A percentile compares a stretch with the other conserved stretches of the same genome.
Evolutionary conservation across 768 basidiomycete genomes (phyloP).

Genomic region (Leccinum fibrillosum): DNA sequence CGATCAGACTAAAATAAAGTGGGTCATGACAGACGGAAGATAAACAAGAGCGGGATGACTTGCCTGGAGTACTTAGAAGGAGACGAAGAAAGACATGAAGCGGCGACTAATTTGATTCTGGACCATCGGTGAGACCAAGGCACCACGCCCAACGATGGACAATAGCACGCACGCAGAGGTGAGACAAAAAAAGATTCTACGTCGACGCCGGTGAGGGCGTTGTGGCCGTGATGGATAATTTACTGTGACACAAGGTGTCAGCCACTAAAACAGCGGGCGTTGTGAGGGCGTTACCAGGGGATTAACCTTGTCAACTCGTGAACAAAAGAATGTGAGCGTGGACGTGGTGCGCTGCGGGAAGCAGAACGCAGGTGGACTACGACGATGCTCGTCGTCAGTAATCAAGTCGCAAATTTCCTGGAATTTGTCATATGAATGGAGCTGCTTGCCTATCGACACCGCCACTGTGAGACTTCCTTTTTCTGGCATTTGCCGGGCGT

Average conservation of each 20-base stretch:
- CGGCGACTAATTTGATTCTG: conserved; percentile 10
- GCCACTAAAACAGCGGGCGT: neutral
- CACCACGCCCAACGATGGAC: neutral
- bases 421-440: conserved; percentile 24
- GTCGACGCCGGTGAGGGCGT: conserved; percentile 6
- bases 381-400: conserved; percentile 15
- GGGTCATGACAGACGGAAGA: neutral
- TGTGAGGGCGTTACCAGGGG: conserved; percentile 3
- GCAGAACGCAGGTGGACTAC: conserved; percentile 1
- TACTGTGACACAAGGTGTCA: conserved; percentile 17
- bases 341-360: neutral
- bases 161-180: conserved; percentile 11
- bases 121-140: conserved; percentile 13
- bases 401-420: conserved; percentile 16
- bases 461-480: conserved; percentile 23
- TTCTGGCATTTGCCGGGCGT: neutral
- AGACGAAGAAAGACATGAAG: conserved; percentile 18
- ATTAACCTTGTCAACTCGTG: conserved; percentile 7
- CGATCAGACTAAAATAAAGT: conserved; percentile 1
- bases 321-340: conserved; percentile 13
- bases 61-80: conserved; percentile 15
- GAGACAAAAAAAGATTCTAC: conserved; percentile 1
- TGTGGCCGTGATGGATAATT: conserved; percentile 9
- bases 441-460: conserved; percentile 14
- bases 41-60: neutral